Evolutionary conservation across 2,329 filamentous ascomycete genomes (phyloP), one percentile per base, ranked within the genome.

Genomic region (Fusarium sp.): DNA sequence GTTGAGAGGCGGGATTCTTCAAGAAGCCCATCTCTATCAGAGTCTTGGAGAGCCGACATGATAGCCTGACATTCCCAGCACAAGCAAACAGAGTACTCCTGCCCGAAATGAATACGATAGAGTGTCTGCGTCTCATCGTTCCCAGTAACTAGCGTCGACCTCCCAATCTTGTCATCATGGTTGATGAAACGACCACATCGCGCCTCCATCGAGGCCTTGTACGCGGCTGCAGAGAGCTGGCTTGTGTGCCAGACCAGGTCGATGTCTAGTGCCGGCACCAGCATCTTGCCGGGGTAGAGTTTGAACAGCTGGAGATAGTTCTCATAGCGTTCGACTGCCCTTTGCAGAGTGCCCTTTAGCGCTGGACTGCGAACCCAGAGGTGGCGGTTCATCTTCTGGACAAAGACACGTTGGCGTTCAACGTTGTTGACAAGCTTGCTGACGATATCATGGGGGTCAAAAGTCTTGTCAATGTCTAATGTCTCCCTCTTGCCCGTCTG

Each of bases 231-330:
- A 6, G 73, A 75, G 49, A 73, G 72, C 52, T 78, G 77, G 54
- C 78, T 77, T 4, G 77, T 79, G 49, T 79, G 75, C 77, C 77
- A 79, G 8, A 69, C 76, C 5, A 79, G 66, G 44, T 79, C 77
- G 21, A 79, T 71, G 33, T 78, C 77, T 3, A 77, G 65, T 2
- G 75, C 76, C 1, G 77, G 77, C 8, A 78, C 77, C 2, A 76
- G 57, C 47, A 71, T 72, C 17, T 60, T 71, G 9, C 61, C 56
- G 1, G 71, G 71, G 43, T 84, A 68, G 0, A 71, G 59, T 2
- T 73, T 73, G 42, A 78, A 69, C 3, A 79, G 68, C 17, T 63
- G 61, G 37, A 78, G 54, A 54, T 77, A 78, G 39, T 70, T 70
- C 21, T 63, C 61, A 45, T 81, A 81, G 11, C 79, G 73, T 3